Evolutionary conservation across 176 grass and related monocot genomes (phyloP).

Genomic region (Aegilops bicornis): DNA sequence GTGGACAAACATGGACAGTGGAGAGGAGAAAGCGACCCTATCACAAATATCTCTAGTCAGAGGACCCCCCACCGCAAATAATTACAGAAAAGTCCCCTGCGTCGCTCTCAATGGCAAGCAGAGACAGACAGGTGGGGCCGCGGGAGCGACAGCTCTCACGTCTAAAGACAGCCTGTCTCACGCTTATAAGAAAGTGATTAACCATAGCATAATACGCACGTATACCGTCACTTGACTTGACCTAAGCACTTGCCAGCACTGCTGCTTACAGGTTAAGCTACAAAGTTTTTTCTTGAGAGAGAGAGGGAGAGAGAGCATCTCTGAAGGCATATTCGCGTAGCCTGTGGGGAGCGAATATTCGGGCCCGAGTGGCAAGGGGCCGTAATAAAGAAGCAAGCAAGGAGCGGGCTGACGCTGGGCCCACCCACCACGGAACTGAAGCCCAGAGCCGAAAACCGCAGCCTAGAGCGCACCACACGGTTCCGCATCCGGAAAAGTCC

Average conservation of each 20-base stretch:
- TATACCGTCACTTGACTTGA: background rate
- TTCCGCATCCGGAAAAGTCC: constrained; percentile 40
- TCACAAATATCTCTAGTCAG: background rate
- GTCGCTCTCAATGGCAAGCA: background rate
- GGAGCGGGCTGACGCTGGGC: background rate
- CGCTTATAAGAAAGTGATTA: background rate
- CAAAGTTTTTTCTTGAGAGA: background rate
- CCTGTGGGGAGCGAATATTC: constrained; percentile 49
- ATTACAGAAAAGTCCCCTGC: background rate
- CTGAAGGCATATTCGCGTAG: constrained; percentile 26
- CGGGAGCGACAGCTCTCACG: background rate
- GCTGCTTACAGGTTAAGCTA: constrained; percentile 17
- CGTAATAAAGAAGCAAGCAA: constrained; percentile 29
- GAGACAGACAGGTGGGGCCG: background rate
- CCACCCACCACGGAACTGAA: constrained; percentile 45
- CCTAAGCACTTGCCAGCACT: background rate
- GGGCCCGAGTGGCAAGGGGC: background rate
- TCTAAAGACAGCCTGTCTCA: background rate
- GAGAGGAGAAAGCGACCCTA: background rate
- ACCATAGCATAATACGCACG: background rate
- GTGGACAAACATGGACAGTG: background rate
- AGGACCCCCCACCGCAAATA: constrained; percentile 8
- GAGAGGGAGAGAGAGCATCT: background rate
- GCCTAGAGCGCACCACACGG: constrained; percentile 21
- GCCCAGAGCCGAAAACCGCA: constrained; percentile 29